phyloP scores from a whole-genome alignment of 2,329 filamentous ascomycete species.

The Atkinsonella texensis region DNA sequence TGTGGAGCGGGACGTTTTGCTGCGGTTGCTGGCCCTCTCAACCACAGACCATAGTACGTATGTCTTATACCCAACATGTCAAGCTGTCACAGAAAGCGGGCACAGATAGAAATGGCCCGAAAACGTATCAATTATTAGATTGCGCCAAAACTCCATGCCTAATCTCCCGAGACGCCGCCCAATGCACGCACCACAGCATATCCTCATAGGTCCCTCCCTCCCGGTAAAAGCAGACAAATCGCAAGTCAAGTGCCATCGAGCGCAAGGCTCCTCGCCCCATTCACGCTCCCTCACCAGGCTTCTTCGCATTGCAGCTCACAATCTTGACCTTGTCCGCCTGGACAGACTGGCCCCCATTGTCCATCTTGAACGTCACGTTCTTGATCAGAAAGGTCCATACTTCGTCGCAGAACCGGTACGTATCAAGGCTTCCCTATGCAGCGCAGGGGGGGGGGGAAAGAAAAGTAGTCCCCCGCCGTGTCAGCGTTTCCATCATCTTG shows the following conservation, averaged over 20 bases:
- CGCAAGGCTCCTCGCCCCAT: not conserved
- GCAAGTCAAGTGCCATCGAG: no score
- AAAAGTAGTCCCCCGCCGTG: not conserved
- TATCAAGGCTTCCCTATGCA: conserved; percentile 79
- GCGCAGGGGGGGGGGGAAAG: not conserved
- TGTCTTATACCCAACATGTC: no score
- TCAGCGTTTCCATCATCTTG: not conserved
- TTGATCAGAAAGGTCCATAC: conserved; percentile 99
- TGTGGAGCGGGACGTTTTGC: not conserved
- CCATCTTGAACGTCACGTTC: conserved; percentile 97
- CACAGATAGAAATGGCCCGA: no score
- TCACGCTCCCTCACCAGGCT: conserved; percentile 28
- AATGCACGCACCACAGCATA: conserved; percentile 6
- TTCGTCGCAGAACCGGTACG: conserved; percentile 98
- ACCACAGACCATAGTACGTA: no score
- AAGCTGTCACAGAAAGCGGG: no score
- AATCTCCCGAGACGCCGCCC: conserved; percentile 10
- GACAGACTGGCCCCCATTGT: conserved; percentile 61
- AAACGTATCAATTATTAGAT: not conserved
- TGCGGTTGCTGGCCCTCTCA: no score
- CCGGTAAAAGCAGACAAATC: not conserved
- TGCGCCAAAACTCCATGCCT: not conserved
- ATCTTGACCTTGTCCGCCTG: conserved; percentile 94
- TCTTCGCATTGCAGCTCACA: conserved; percentile 91
- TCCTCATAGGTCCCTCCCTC: not conserved